These are phyloP conservation scores for Reticulascus tulasneorum DNA, from an alignment of 2,329 filamentous ascomycete genomes.

Conservation along the genomic window DNA sequence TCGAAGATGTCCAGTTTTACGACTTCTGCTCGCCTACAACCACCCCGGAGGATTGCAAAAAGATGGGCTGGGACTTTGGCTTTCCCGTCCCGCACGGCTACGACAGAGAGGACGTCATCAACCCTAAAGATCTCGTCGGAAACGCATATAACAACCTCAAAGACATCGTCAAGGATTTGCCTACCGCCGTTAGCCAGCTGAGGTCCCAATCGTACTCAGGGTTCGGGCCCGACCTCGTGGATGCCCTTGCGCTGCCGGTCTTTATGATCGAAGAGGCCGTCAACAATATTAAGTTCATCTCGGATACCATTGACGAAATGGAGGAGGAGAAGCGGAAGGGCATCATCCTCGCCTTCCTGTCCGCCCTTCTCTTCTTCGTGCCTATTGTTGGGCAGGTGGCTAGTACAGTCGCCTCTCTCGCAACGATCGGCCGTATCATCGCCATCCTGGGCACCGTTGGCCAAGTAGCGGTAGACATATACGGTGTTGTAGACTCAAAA, in stretches of 20 bases:
- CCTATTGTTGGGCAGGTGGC: constrained; percentile 3
- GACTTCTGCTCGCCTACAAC: no score
- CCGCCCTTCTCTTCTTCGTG: constrained; percentile 2
- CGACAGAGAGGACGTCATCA: no score
- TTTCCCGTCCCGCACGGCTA: constrained; percentile 3
- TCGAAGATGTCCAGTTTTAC: not conserved
- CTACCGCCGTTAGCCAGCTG: not conserved
- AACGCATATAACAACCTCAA: no score
- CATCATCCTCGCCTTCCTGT: constrained; percentile 1
- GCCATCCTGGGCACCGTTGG: constrained; percentile 1
- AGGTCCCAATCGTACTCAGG: not conserved
- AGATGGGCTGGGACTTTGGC: not conserved
- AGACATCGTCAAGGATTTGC: constrained; percentile 6
- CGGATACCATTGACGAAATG: constrained; percentile 1
- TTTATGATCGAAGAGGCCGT: constrained; percentile 3
- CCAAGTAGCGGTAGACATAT: constrained; percentile 11
- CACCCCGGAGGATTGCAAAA: no score
- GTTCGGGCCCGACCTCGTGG: constrained; percentile 1
- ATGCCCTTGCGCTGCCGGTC: constrained; percentile 2
- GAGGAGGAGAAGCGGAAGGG: not conserved
- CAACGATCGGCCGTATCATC: constrained; percentile 5
- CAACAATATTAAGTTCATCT: no score
- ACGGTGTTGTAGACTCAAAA: constrained; percentile 11
- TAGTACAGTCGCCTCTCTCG: not conserved
- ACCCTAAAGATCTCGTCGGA: no score